Evolutionary conservation across 768 basidiomycete genomes (phyloP).

Genomic region (Boletellus ananas): DNA sequence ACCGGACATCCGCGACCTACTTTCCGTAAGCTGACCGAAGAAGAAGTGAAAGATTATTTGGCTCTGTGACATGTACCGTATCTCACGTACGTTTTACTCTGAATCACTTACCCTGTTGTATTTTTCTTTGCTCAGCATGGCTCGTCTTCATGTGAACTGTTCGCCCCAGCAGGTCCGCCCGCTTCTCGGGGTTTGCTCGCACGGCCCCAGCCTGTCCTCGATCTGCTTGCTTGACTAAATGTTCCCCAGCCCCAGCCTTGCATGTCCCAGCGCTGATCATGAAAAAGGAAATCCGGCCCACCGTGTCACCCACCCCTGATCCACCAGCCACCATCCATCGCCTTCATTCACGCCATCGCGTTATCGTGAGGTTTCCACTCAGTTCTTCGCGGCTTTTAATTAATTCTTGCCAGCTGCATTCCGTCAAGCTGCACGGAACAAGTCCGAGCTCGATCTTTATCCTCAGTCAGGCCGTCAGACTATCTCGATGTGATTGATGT

Average conservation of each 20-base stretch:
- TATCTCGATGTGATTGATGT: constrained; percentile 10
- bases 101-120: constrained; percentile 7
- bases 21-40: constrained; percentile 93
- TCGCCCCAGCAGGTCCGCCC: constrained; percentile 1
- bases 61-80: constrained; percentile 55
- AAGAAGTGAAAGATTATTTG: constrained; percentile 95
- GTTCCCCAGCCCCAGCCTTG: constrained; percentile 1
- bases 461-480: constrained; percentile 13
- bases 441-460: constrained; percentile 7
- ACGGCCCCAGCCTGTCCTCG: constrained; percentile 5
- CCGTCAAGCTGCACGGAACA: constrained; percentile 11
- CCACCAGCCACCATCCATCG: constrained; percentile 22
- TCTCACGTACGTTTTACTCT: constrained; percentile 30
- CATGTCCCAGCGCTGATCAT: constrained; percentile 25
- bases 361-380: constrained; percentile 30
- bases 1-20: constrained; percentile 76
- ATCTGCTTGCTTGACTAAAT: constrained; percentile 3
- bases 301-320: constrained; percentile 27
- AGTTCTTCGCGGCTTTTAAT: constrained; percentile 22
- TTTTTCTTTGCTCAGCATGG: constrained; percentile 14
- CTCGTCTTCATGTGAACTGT: constrained; percentile 8
- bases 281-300: constrained; percentile 21
- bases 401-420: constrained; percentile 21
- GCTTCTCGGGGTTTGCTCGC: constrained; percentile 2
- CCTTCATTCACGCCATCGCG: constrained; percentile 30